Conservation (phyloP, 83 land plant genomes). For the Picea abies region DNA sequence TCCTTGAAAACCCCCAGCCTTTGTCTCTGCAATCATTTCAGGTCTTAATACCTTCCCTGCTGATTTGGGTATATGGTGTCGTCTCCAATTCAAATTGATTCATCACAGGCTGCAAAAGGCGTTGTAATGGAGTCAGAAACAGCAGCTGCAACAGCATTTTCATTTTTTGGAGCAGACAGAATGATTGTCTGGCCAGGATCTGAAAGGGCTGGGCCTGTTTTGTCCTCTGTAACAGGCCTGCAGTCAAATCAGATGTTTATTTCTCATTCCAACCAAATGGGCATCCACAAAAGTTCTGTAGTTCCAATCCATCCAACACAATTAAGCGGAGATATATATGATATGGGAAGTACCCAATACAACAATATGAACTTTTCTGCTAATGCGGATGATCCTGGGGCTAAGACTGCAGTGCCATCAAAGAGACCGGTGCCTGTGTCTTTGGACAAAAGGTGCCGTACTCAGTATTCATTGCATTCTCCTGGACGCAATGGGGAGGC, state of each 20-base stretch:
- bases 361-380: neutral
- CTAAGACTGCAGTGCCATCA: neutral
- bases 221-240: neutral
- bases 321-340: neutral
- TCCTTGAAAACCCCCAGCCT: neutral
- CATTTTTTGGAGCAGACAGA: neutral
- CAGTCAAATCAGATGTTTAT: neutral
- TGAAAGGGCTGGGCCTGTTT: neutral
- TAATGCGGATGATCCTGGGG: neutral
- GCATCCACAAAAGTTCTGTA: neutral
- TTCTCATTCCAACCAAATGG: constrained; percentile 2
- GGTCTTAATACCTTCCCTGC: neutral
- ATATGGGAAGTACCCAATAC: neutral
- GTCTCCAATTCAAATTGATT: neutral
- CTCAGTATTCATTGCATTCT: neutral
- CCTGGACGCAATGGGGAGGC: neutral
- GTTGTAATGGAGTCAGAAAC: neutral
- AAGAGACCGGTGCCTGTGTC: neutral
- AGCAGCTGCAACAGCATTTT: neutral
- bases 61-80: neutral
- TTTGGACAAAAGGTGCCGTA: neutral
- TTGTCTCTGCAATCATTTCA: neutral
- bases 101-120: neutral
- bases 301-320: neutral
- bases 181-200: neutral